Evolutionary conservation across 352 stramenopile species (phyloP).

Genomic region (Phytophthora uliginosa): DNA sequence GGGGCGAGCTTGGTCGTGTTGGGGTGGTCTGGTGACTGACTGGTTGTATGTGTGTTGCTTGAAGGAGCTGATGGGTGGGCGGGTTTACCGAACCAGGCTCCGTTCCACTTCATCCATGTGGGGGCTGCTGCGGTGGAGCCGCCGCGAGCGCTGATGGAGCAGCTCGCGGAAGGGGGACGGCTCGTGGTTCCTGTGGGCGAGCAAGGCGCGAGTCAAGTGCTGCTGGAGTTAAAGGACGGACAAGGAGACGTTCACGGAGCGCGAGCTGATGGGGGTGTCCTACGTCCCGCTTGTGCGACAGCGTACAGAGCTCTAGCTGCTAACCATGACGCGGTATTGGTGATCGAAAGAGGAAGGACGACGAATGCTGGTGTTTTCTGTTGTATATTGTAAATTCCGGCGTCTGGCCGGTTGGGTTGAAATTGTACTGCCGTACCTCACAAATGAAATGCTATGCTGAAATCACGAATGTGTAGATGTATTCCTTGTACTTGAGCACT

Average conservation of each 20-base stretch:
- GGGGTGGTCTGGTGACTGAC: background rate
- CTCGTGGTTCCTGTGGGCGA: slow-evolving; percentile 95
- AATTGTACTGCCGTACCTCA: too few species aligned
- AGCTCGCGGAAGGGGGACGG: slow-evolving; percentile 88
- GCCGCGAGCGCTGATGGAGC: slow-evolving; percentile 89
- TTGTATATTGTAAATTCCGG: too few species aligned
- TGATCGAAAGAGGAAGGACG: too few species aligned
- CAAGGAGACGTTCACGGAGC: slow-evolving; percentile 51
- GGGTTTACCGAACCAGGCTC: slow-evolving; percentile 87
- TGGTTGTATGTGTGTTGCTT: background rate
- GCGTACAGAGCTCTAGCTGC: slow-evolving; percentile 46
- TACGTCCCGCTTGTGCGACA: slow-evolving; percentile 85
- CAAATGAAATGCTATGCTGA: too few species aligned
- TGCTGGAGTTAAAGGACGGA: slow-evolving; percentile 69
- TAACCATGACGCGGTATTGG: background rate
- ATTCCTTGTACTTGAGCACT: too few species aligned
- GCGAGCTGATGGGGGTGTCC: slow-evolving; percentile 74
- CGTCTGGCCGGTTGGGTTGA: too few species aligned
- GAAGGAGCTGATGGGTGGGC: slow-evolving; percentile 93
- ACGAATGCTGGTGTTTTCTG: too few species aligned
- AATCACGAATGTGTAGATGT: too few species aligned
- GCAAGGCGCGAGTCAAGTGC: slow-evolving; percentile 65
- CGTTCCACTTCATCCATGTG: slow-evolving; percentile 98
- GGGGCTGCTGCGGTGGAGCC: slow-evolving; percentile 93
- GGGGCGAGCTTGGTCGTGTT: background rate